Percentiles rank a stretch among this genome's conserved stretches.
Conservation (phyloP, 2,329 filamentous ascomycete genomes). For the Colletotrichum sp. region DNA sequence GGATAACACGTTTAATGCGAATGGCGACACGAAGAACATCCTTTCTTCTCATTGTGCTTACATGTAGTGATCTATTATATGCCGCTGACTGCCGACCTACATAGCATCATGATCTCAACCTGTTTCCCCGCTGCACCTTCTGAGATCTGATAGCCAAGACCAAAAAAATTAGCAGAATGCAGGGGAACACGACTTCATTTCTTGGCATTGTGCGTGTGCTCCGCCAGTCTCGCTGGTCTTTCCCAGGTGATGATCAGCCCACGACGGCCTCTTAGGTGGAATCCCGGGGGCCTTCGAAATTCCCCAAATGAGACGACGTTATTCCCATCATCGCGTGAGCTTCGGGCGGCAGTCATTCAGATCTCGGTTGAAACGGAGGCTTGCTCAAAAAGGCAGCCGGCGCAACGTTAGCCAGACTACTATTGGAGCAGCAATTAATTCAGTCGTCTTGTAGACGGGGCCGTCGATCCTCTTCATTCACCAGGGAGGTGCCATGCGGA, state of each 20-base stretch:
- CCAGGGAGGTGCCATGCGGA: neutral
- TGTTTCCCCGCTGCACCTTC: neutral
- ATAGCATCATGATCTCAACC: neutral
- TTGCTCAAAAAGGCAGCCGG: neutral
- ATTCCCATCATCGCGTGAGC: neutral
- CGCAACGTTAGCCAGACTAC: neutral
- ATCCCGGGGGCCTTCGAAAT: neutral
- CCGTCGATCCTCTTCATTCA: neutral
- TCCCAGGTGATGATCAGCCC: accelerated
- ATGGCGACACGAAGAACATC: neutral
- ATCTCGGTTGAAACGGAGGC: neutral
- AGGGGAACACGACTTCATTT: neutral
- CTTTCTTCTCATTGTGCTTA: neutral
- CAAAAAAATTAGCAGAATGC: neutral
- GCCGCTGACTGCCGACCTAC: neutral
- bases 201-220: neutral
- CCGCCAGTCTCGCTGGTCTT: neutral
- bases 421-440: conserved; percentile 11
- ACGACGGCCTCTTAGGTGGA: neutral
- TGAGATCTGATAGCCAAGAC: neutral
- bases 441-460: neutral
- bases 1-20: neutral
- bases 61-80: neutral
- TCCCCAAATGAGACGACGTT: neutral
- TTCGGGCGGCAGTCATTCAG: neutral